A percentile compares a stretch with the other conserved stretches of the same genome.
These are phyloP conservation scores for Crithidia fasciculata DNA, from an alignment of 208 protist species.

Conservation along the genomic window DNA sequence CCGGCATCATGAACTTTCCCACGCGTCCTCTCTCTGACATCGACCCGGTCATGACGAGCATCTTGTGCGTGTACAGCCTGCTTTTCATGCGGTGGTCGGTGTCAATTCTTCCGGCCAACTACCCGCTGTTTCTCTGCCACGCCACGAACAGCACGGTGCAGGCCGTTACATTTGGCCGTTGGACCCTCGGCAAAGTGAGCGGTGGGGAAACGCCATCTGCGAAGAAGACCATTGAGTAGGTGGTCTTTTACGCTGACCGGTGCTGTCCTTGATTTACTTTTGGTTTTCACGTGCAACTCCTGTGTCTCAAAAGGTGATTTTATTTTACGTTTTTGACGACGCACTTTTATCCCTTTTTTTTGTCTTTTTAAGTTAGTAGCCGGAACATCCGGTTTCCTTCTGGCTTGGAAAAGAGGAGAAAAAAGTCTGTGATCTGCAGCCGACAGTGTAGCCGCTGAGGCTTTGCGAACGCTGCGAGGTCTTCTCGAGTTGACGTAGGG, in stretches of 20 bases:
- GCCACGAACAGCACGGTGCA: constrained; percentile 83
- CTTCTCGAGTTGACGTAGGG: no score
- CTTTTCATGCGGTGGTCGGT: constrained; percentile 89
- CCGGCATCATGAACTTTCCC: constrained; percentile 85
- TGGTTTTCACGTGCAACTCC: not conserved
- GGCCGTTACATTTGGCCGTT: constrained; percentile 58
- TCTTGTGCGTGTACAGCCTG: constrained; percentile 80
- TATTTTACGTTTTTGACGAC: no score
- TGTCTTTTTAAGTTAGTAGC: no score
- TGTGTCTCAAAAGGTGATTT: not conserved
- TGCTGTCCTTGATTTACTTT: not conserved
- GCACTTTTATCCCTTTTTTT: no score
- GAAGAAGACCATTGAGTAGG: constrained; percentile 35
- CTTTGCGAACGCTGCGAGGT: no score
- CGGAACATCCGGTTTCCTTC: no score
- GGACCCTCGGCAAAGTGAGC: constrained; percentile 32
- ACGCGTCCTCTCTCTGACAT: constrained; percentile 81
- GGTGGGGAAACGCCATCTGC: not conserved
- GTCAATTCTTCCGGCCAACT: constrained; percentile 86
- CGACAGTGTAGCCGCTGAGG: no score
- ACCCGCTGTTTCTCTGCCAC: constrained; percentile 87
- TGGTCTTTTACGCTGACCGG: not conserved
- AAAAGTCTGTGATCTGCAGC: no score
- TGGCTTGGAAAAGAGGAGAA: no score
- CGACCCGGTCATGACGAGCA: constrained; percentile 79